Conservation (phyloP, 148 eudicot species). For the Rheum nobile region DNA sequence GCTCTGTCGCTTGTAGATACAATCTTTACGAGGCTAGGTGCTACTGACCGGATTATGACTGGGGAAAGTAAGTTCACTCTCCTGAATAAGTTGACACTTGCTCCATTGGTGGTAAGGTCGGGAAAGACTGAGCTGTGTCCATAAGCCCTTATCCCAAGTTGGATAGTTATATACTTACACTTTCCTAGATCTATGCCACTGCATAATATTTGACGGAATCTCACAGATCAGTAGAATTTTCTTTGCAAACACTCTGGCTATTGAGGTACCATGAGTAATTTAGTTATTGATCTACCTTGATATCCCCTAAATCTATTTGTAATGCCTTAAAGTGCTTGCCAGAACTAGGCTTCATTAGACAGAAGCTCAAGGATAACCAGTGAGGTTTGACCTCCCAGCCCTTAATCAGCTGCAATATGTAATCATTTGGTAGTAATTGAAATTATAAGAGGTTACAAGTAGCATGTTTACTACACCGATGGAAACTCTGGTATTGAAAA, state of each 20-base stretch:
- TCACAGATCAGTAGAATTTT: too few relatives aligned
- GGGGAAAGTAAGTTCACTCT: constrained; percentile 79
- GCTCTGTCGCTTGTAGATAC: constrained; percentile 73
- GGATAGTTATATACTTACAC: neutral
- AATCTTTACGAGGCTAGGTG: constrained; percentile 95
- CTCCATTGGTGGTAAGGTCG: neutral
- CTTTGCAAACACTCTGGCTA: too few relatives aligned
- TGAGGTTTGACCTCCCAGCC: neutral
- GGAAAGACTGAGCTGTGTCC: neutral
- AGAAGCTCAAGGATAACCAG: neutral
- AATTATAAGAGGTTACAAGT: neutral
- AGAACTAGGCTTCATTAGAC: neutral
- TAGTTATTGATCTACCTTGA: neutral
- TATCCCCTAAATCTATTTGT: neutral
- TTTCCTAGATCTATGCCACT: neutral
- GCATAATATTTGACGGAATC: too few relatives aligned
- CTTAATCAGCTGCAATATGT: neutral
- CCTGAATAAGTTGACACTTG: neutral
- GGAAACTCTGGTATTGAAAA: neutral
- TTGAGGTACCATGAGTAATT: too few relatives aligned
- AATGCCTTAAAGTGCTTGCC: neutral
- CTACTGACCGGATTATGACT: constrained; percentile 93
- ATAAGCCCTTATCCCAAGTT: neutral
- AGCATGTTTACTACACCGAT: neutral
- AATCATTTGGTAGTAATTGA: neutral